A percentile compares a stretch with the other conserved stretches of the same genome.
Conservation (phyloP, 2,329 filamentous ascomycete genomes). For the Arthrobotrys sphaeroides region DNA sequence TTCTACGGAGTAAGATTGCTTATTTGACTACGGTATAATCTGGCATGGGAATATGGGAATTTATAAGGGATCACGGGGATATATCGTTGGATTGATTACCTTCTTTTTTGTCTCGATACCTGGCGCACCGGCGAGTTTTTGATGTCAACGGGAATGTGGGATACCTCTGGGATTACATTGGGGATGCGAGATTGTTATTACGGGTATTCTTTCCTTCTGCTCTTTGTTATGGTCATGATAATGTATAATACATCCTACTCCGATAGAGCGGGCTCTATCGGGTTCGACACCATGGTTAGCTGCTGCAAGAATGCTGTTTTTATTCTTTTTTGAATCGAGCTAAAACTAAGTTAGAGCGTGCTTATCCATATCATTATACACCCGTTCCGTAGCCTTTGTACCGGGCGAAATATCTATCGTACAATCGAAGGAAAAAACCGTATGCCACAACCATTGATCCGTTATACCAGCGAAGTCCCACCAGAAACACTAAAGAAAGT, state of each 20-base stretch:
- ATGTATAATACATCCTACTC: constrained; percentile 33
- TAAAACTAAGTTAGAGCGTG: background rate
- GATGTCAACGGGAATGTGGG: background rate
- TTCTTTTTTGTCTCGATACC: constrained; percentile 13
- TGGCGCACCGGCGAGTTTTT: constrained; percentile 21
- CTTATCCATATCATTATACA: constrained; percentile 19
- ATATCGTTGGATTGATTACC: background rate
- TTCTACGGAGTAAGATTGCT: constrained; percentile 5
- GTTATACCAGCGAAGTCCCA: constrained; percentile 16
- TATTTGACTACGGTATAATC: no score
- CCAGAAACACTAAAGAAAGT: background rate
- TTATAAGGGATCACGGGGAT: background rate
- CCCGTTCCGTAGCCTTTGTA: constrained; percentile 17
- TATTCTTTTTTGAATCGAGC: background rate
- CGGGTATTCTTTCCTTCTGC: background rate
- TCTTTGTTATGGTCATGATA: background rate
- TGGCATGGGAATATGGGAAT: no score
- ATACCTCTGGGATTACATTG: constrained; percentile 6
- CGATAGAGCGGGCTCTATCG: constrained; percentile 14
- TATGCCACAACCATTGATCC: constrained; percentile 29
- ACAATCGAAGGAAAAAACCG: constrained; percentile 17
- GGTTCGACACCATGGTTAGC: background rate
- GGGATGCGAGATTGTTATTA: constrained; percentile 3
- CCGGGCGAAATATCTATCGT: constrained; percentile 16
- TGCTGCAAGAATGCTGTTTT: background rate